phyloP scores from a whole-genome alignment of 371 early-diverging fungal species.

The Capillidium heterosporum region DNA sequence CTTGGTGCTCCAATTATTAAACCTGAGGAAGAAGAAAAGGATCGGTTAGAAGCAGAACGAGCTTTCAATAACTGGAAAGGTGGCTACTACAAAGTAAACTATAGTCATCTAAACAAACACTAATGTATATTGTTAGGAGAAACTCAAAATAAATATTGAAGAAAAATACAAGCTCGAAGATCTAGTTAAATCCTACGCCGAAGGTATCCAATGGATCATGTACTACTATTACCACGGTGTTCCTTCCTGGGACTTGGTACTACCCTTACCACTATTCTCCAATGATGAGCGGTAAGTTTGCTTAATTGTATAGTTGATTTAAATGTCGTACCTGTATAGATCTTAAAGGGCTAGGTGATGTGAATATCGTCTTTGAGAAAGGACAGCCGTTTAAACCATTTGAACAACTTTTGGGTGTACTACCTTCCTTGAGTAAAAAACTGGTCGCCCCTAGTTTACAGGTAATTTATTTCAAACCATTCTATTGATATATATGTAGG shows the following conservation, averaged over 20 bases:
- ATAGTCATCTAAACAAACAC: not conserved
- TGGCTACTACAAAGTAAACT: conserved; percentile 40
- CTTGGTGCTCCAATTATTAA: conserved; percentile 27
- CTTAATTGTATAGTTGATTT: conserved; percentile 25
- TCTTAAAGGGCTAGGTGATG: conserved; percentile 52
- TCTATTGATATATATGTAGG: conserved; percentile 12
- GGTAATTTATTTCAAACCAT: conserved; percentile 3
- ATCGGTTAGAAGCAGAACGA: conserved; percentile 29
- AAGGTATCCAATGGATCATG: conserved; percentile 94
- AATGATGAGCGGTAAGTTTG: conserved; percentile 13
- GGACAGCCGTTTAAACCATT: conserved; percentile 79
- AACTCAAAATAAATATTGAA: conserved; percentile 40
- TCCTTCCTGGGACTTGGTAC: conserved; percentile 95
- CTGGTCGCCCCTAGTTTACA: conserved; percentile 44
- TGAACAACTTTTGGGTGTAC: conserved; percentile 94
- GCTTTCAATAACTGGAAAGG: conserved; percentile 42
- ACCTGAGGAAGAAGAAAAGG: conserved; percentile 16
- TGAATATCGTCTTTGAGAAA: conserved; percentile 50
- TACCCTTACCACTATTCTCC: conserved; percentile 98
- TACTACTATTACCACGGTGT: conserved; percentile 88
- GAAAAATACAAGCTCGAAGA: conserved; percentile 25
- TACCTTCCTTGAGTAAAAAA: conserved; percentile 68
- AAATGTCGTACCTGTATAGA: conserved; percentile 24
- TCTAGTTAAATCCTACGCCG: conserved; percentile 67
- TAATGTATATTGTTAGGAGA: conserved; percentile 42